Percentiles rank a stretch among this genome's conserved stretches.
These are phyloP conservation scores for Cercospora sp. DNA, from an alignment of 2,329 filamentous ascomycete species.

Conservation along the genomic window DNA sequence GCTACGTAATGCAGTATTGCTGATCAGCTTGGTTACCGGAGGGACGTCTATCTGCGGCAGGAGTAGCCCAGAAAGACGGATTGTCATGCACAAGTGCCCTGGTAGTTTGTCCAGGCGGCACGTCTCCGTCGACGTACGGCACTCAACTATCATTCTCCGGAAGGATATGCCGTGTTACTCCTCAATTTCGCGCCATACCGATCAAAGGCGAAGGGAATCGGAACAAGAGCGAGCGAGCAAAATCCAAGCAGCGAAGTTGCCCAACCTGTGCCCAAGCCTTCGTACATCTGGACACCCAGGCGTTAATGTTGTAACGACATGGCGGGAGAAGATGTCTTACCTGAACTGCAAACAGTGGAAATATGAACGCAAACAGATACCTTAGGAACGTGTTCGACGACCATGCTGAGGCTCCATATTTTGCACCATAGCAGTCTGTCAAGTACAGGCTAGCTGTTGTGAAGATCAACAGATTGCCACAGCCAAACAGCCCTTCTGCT, in stretches of 20 bases:
- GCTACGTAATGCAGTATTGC: too few relatives aligned
- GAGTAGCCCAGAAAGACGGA: background rate
- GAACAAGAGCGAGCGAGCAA: constrained; percentile 33
- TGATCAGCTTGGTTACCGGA: too few relatives aligned
- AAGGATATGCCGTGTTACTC: constrained; percentile 8
- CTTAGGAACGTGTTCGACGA: constrained; percentile 31
- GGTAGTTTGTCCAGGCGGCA: background rate
- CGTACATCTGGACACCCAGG: constrained; percentile 40
- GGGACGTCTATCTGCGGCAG: background rate
- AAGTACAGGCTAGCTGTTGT: constrained; percentile 22
- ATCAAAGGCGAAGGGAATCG: constrained; percentile 34
- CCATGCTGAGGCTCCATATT: constrained; percentile 37
- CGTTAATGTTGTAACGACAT: background rate
- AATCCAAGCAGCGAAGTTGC: constrained; percentile 44
- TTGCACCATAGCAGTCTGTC: constrained; percentile 25
- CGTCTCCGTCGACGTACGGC: background rate
- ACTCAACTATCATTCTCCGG: background rate
- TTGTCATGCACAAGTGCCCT: too few relatives aligned
- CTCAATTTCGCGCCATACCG: constrained; percentile 16
- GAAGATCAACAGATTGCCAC: constrained; percentile 42
- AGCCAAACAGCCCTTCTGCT: constrained; percentile 44
- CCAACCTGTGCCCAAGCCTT: constrained; percentile 43
- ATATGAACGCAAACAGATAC: constrained; percentile 41
- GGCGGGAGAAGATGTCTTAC: background rate
- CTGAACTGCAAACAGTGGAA: constrained; percentile 42